phyloP scores from a whole-genome alignment of 805 yeast species.

The Cyberlindnera meyerae region DNA sequence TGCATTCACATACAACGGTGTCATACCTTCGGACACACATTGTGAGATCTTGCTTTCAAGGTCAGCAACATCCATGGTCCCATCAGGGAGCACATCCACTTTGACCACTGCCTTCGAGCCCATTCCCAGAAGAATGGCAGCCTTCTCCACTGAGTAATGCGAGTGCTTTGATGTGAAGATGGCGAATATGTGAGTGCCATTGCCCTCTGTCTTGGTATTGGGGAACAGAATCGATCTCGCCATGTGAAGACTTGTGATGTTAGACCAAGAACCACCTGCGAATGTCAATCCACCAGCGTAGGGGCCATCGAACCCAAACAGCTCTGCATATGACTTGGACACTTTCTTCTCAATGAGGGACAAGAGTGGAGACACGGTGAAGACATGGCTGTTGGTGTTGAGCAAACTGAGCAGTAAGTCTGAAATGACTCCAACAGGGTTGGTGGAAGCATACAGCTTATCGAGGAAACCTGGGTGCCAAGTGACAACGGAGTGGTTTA shows the following conservation, averaged over 20 bases:
- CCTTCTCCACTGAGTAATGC: constrained; percentile 77
- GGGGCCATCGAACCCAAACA: constrained; percentile 53
- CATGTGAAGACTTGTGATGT: constrained; percentile 70
- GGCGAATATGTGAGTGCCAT: constrained; percentile 50
- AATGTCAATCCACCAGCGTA: constrained; percentile 79
- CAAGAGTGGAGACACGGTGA: constrained; percentile 77
- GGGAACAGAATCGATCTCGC: constrained; percentile 68
- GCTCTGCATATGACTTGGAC: constrained; percentile 58
- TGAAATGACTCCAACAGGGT: constrained; percentile 75
- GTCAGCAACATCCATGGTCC: constrained; percentile 48
- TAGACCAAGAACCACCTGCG: constrained; percentile 86
- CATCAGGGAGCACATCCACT: constrained; percentile 51
- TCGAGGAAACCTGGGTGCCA: constrained; percentile 88
- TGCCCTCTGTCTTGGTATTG: constrained; percentile 63
- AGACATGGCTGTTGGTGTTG: constrained; percentile 83
- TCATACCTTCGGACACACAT: constrained; percentile 48
- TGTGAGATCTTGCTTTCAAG: constrained; percentile 41
- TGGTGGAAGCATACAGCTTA: constrained; percentile 79
- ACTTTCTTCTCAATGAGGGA: constrained; percentile 70
- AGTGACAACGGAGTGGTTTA: constrained; percentile 69
- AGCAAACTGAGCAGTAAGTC: constrained; percentile 64
- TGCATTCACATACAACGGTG: constrained; percentile 72
- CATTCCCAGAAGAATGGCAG: constrained; percentile 70
- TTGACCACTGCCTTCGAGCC: constrained; percentile 62
- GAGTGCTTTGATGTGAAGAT: constrained; percentile 67